These are phyloP conservation scores for Boletus rubroflammeus DNA, from an alignment of 768 basidiomycete species.

Conservation along the genomic window DNA sequence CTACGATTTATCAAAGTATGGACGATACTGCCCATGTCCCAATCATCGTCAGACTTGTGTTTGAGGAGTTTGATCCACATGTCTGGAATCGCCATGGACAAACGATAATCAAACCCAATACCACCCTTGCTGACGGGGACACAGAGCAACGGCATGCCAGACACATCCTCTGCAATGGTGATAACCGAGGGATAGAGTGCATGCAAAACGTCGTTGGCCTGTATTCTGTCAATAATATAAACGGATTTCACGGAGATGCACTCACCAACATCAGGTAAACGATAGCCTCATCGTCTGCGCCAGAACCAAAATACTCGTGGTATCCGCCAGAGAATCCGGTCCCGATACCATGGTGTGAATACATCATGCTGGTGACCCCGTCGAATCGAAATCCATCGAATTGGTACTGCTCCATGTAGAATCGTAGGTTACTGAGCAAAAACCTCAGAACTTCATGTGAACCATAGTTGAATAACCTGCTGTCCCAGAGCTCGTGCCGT, in stretches of 20 bases:
- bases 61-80: conserved; percentile 99
- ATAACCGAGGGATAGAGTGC: conserved; percentile 72
- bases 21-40: conserved; percentile 85
- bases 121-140: conserved; percentile 77
- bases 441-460: conserved; percentile 93
- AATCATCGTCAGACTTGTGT: conserved; percentile 80
- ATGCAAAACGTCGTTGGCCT: conserved; percentile 94
- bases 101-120: conserved; percentile 94
- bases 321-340: conserved; percentile 97
- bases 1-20: conserved; percentile 89
- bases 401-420: conserved; percentile 90
- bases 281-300: conserved; percentile 83
- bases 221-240: conserved; percentile 6
- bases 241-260: conserved; percentile 6
- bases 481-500: conserved; percentile 96
- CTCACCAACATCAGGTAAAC: conserved; percentile 96
- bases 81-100: conserved; percentile 98
- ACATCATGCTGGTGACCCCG: conserved; percentile 99
- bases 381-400: conserved; percentile 99
- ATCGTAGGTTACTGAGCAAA: conserved; percentile 90
- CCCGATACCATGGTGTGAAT: conserved; percentile 95
- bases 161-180: conserved; percentile 98
- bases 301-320: conserved; percentile 93
- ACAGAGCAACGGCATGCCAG: conserved; percentile 96
- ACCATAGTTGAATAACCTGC: conserved; percentile 94